A percentile compares a stretch with the other conserved stretches of the same genome.
These are phyloP conservation scores for Geotrichum klebahnii DNA, from an alignment of 1,139 yeast genomes.

Conservation along the genomic window DNA sequence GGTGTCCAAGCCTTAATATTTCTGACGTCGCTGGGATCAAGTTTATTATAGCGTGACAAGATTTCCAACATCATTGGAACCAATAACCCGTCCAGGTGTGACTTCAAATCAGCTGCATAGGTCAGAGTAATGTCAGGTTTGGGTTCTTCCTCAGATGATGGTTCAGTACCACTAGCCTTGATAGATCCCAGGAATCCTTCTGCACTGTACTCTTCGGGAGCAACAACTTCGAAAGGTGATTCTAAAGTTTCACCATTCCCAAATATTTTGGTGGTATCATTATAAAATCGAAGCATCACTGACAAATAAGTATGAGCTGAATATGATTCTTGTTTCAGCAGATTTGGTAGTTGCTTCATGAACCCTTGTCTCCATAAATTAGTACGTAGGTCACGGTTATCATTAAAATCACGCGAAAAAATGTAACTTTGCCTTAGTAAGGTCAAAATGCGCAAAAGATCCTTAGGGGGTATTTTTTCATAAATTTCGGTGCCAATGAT, in stretches of 20 bases:
- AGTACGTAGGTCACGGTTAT: slow-evolving; percentile 78
- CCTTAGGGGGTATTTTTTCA: slow-evolving; percentile 59
- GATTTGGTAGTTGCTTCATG: slow-evolving; percentile 86
- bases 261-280: slow-evolving; percentile 50
- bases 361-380: slow-evolving; percentile 88
- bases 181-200: background rate
- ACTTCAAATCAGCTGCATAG: slow-evolving; percentile 14
- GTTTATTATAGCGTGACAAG: slow-evolving; percentile 61
- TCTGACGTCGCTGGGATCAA: slow-evolving; percentile 70
- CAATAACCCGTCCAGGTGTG: slow-evolving; percentile 37
- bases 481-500: slow-evolving; percentile 47
- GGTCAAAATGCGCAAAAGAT: slow-evolving; percentile 56
- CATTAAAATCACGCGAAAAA: slow-evolving; percentile 84
- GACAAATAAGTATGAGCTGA: slow-evolving; percentile 84
- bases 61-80: slow-evolving; percentile 71
- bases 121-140: background rate
- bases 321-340: slow-evolving; percentile 85
- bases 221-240: background rate
- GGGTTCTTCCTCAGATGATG: background rate
- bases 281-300: slow-evolving; percentile 73
- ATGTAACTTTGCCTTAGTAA: slow-evolving; percentile 65
- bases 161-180: background rate
- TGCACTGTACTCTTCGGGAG: background rate
- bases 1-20: slow-evolving; percentile 87
- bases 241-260: background rate